Evolutionary conservation across 2,329 filamentous ascomycete genomes (phyloP).

Genomic region (Huntiella bhutanensis): DNA sequence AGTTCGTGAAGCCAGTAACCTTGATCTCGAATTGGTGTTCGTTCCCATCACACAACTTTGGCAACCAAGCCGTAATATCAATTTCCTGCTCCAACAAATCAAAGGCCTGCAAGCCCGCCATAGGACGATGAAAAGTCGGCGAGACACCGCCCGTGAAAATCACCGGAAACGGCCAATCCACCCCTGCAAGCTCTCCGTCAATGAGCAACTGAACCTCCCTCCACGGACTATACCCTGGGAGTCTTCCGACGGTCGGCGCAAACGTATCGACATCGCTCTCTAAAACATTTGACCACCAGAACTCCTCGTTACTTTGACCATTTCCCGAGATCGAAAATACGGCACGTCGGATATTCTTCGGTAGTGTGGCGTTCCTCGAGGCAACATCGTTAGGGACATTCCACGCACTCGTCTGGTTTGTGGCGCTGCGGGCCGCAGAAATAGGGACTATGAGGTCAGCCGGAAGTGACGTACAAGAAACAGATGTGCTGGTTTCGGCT

Average conservation of each 20-base stretch:
- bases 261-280: conserved; percentile 42
- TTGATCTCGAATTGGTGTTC: conserved; percentile 49
- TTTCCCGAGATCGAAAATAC: conserved; percentile 60
- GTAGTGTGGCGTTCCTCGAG: conserved; percentile 39
- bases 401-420: conserved; percentile 45
- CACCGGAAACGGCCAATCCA: conserved; percentile 64
- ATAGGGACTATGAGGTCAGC: conserved; percentile 52
- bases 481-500: conserved; percentile 12
- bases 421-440: conserved; percentile 31
- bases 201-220: conserved; percentile 62
- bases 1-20: conserved; percentile 44
- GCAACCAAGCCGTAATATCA: conserved; percentile 61
- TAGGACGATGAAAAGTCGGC: conserved; percentile 56
- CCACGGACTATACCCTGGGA: conserved; percentile 54
- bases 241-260: conserved; percentile 29
- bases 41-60: conserved; percentile 44
- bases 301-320: conserved; percentile 60
- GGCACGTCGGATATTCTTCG: conserved; percentile 46
- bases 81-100: conserved; percentile 66
- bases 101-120: conserved; percentile 62
- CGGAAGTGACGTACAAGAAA: conserved; percentile 15
- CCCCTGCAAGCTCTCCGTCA: conserved; percentile 52
- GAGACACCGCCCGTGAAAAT: conserved; percentile 70
- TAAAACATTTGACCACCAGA: conserved; percentile 69
- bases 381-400: conserved; percentile 44